Base-by-base conservation (phyloP, 2,329 filamentous ascomycete species). In the Didymella keratinophila region DNA sequence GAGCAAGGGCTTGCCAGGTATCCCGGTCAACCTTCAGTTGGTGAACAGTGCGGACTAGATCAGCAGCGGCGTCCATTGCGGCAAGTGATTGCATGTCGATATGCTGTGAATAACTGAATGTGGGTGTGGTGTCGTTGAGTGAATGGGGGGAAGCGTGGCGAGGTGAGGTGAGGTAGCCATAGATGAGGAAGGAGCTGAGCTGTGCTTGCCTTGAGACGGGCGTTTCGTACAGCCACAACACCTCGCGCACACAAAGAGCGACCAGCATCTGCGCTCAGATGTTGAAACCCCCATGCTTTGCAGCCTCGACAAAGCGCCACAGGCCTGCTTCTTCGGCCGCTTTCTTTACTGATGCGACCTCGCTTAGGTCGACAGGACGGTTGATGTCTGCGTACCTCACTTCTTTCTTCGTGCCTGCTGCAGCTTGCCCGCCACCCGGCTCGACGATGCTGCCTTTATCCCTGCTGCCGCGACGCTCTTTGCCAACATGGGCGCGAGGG, bases 401-500 rank as follows among this genome's bases (percentile, higher is more conserved):
- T 57, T 84, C 78, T 3, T 80, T 78, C 2, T 67, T 67, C 12
- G 73, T 62, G 14, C 42, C n/a, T 11, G 63, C 59, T 10, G 61
- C 61, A 21, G 68, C 64, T 20, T 66, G 49, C 18, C 67, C 53
- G 54, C 71, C 66, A n/a, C 71, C 64, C 59, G 75, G 55, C 56
- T 78, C 68, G 55, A 71, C 44, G 27, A 71, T 58, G 68, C 71
- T 64, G 49, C 66, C 62, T 16, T 65, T 71, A 57, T 68, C 56
- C 80, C 78, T 66, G 79, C 30, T 34, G 25, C 65, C 57, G 20
- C 72, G 68, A 20, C 64, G 86, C 52, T 81, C 79, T 78, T 92
- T 94, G 3, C 92, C 92, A 0, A 96, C 92, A 74, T 96, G 87
- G 0, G 90, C 92, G 63, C 90, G 86, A 0, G 91, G 91, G 62